Evolutionary conservation across 805 yeast genomes (phyloP), one percentile per base, ranked within the genome.

Genomic region (Myxozyma melibiosi): DNA sequence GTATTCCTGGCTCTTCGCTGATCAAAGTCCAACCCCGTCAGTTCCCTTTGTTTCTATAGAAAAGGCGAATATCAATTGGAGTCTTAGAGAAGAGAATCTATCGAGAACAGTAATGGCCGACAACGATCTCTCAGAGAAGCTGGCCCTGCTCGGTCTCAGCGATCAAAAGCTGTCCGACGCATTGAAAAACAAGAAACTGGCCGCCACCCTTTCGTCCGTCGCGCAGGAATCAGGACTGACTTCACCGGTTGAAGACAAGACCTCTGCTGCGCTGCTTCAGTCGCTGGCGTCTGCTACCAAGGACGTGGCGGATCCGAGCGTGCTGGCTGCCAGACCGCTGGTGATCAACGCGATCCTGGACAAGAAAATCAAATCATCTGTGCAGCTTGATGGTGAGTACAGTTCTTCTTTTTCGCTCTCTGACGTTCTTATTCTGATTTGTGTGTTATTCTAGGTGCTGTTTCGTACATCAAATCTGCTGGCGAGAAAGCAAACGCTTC

Each of bases 181-280:
- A 55, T 72, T 83, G 55, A 92, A 90, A 72, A 92, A 94, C 76
- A 84, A 84, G 70, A 91, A 91, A 72, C 95, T 91, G 39, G 81
- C 92, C 16, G 76, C 76, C 39, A 82, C 96, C 1, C 78, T 94
- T 51, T 78, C 77, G 30, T 80, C 80, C 35, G 79, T 90, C 57
- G 76, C 87, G 53, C 66, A 69, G 24, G 82, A 81, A 51, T 75
- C 80, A 22, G 69, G 66, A 53, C 65, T 27, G 67, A 67, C 35
- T 61, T 46, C 47, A 58, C 37, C 53, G 4, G 38, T 55, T 14
- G 51, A 45, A 64, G 86, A 84, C 60, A 87, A 84, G 65, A 73
- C 84, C 58, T 79, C 78, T 61, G 78, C 84, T 63, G 78, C 86
- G 3, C 77, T 88, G 55, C 75, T 90, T 48, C 97, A 91, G 71